Evolutionary conservation across 768 basidiomycete species (phyloP), one percentile per base, ranked within the genome.

Genomic region (Lentinula detonsa): DNA sequence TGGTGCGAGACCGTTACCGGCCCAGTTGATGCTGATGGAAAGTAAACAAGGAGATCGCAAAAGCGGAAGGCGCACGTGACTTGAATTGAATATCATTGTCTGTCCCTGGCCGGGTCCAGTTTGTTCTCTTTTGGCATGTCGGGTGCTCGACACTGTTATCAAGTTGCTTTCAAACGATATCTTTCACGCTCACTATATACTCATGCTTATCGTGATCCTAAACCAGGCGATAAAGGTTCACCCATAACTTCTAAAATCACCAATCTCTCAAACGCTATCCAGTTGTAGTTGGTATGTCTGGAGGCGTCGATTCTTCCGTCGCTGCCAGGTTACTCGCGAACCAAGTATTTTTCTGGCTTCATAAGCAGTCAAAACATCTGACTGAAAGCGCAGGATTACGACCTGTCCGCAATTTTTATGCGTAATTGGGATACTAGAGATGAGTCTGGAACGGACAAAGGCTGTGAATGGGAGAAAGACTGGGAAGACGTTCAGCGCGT

Each of bases 381-480:
- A 52, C 31, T 21, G 43, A 28, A 42, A 40, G 16, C 2, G 8
- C 62, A 93, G 89, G 87, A 90, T 62, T 90, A 85, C 64, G 86
- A 94, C 67, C 78, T 96, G 1, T 89, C 90, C 43, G 93, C 93
- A 10, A 82, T 97, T 1, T 98, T 88, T 72, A 98, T 98, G 95
- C 84, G 93, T 21, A 98, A 98, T 62, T 98, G 95, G 95, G 91
- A 93, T 66, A 89, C 88, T 2, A 80, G 87, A 43, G 91, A 94
- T 67, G 93, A 95, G 73, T 84, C 79, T 28, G 88, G 84, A 16
- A 81, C 85, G 0, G 90, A 90, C 68, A 79, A 77, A n/a, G 90
- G 91, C 3, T 98, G 95, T 66, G 92, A 95, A 71, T 98, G 95
- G 95, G 89, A 98, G 73, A 88, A 86, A 62, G 95, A 98, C 67